Percentiles rank a stretch among this genome's conserved stretches.
Evolutionary conservation across 495 filamentous ascomycete species (phyloP).

Genomic region (Aspergillus saccharolyticus): DNA sequence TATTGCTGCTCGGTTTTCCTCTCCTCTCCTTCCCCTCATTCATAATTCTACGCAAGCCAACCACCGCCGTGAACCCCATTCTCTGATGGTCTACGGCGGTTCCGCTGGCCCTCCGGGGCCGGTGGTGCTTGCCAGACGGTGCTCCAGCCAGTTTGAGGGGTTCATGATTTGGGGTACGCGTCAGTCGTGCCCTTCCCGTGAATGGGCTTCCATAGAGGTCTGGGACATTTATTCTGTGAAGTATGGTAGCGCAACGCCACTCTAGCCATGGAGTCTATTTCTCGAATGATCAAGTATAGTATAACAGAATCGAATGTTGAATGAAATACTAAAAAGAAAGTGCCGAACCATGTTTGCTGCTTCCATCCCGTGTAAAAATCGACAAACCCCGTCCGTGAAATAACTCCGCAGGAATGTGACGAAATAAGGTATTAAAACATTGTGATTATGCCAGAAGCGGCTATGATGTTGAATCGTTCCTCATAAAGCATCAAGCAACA

Average conservation of each 20-base stretch:
- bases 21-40: slow-evolving; percentile 19
- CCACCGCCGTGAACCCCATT: slow-evolving; percentile 20
- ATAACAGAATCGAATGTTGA: not conserved
- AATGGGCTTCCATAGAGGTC: slow-evolving; percentile 47
- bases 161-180: slow-evolving; percentile 27
- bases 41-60: slow-evolving; percentile 38
- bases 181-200: slow-evolving; percentile 20
- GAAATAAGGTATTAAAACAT: slow-evolving; percentile 9
- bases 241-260: not conserved
- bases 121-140: slow-evolving; percentile 37
- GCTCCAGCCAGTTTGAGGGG: slow-evolving; percentile 48
- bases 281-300: slow-evolving; percentile 3
- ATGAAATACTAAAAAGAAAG: not conserved
- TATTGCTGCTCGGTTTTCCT: too few species aligned
- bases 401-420: slow-evolving; percentile 11
- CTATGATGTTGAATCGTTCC: slow-evolving; percentile 18
- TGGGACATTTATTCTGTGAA: slow-evolving; percentile 30
- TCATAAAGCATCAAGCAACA: slow-evolving; percentile 6
- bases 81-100: slow-evolving; percentile 27
- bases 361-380: not conserved
- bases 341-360: not conserved
- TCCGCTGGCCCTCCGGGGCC: slow-evolving; percentile 16
- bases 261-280: not conserved
- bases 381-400: slow-evolving; percentile 1
- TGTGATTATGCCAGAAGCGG: slow-evolving; percentile 10